Conservation (phyloP, 2,329 filamentous ascomycete genomes). For the Rugonectria rugulosa region DNA sequence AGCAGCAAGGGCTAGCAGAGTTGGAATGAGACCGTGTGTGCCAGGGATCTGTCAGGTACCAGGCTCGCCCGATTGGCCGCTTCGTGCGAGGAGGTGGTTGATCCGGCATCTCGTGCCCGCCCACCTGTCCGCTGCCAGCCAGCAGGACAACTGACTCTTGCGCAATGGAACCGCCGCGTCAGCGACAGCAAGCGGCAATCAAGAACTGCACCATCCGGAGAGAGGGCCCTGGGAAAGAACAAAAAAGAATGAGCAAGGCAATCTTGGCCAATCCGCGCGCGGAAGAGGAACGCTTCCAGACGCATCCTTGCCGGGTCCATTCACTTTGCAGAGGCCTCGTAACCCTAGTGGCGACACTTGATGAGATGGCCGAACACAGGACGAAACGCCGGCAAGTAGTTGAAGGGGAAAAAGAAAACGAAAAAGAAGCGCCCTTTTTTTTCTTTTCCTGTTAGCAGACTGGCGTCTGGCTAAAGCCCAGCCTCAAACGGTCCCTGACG, state of each 20-base stretch:
- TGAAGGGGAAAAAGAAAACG: not conserved
- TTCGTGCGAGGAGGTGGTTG: not conserved
- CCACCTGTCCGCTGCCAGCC: not conserved
- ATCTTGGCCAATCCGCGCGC: not conserved
- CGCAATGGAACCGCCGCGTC: too few relatives aligned
- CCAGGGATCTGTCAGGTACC: constrained; percentile 36
- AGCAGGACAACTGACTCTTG: too few relatives aligned
- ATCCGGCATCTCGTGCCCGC: not conserved
- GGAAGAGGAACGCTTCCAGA: not conserved
- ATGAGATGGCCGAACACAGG: constrained; percentile 4
- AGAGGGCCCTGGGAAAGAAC: too few relatives aligned
- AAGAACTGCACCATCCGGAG: too few relatives aligned
- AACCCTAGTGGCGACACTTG: constrained; percentile 9
- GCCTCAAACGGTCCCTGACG: not conserved
- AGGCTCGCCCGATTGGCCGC: constrained; percentile 28
- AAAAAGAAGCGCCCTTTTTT: not conserved
- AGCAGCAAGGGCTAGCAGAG: not conserved
- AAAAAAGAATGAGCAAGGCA: too few relatives aligned
- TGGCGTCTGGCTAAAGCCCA: not conserved
- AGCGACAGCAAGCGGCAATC: too few relatives aligned
- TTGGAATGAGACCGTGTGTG: not conserved
- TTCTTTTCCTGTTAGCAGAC: too few relatives aligned
- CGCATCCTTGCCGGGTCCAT: not conserved
- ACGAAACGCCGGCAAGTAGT: constrained; percentile 10
- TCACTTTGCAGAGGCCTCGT: not conserved